Base-by-base conservation (phyloP, 306 rosid genomes). In the Cicer judaicum region DNA sequence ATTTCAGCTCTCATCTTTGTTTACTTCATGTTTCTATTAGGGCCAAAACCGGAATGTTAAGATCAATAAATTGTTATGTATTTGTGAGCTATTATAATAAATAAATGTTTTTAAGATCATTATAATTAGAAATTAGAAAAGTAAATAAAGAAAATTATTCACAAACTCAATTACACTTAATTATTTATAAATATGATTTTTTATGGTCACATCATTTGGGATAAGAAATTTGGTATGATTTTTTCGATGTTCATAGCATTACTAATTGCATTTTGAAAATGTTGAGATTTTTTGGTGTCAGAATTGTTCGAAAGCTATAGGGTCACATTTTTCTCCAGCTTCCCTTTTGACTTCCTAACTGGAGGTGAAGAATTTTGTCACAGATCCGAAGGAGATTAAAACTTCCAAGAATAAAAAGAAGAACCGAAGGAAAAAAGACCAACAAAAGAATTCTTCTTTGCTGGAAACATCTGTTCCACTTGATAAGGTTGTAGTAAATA, bases 331-430 rank as follows among this genome's bases (percentile, higher is more conserved):
- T 11, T 49, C 70, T 70, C 63, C 47, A 46, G 53, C 62, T 74
- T 73, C 71, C 68, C 10, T 68, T 74, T 77, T 67, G 29, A 50
- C 53, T 67, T 68, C 68, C 78, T 80, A 62, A 80, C 52, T 78
- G 72, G 54, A 65, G 75, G 15, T 75, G 55, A 64, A 66, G 56
- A 81, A 56, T 76, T 50, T 86, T 72, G 81, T 57, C 63, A 19
- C 97, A 95, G 99, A 92, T 77, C 52, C 89, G 66, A 90, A 87
- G 84, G 96, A 81, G 36, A 74, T 67, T 70, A 92, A 89, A 79
- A 73, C 90, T 75, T 80, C 87, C 78, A 95, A 92, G 80, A 89
- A 77, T 79, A 95, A 90, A 84, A 95, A 92, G 89, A 95, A 95
- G 87, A 92, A 92, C 81, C 83, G 96, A 56, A 89, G 89, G 81